These are phyloP conservation scores for Tetrahymena elliotti DNA, from an alignment of 73 alveolate genomes.

Conservation along the genomic window DNA sequence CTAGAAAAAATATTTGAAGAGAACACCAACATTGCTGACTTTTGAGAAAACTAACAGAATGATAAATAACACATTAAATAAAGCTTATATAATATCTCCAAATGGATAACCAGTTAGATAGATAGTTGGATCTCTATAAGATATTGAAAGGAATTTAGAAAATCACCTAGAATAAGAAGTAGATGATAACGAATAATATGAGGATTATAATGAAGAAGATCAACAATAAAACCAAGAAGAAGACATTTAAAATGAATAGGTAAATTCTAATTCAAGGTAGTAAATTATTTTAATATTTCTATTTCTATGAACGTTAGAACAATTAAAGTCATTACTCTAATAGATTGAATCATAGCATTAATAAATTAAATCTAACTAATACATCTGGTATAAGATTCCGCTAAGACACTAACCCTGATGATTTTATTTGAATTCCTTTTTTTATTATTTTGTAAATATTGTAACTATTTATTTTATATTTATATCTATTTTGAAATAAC, in stretches of 20 bases:
- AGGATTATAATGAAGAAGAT: background rate
- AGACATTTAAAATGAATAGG: background rate
- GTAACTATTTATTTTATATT: too few species aligned
- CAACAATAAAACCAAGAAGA: background rate
- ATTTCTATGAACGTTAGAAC: background rate
- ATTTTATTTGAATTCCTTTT: background rate
- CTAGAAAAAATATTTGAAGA: background rate
- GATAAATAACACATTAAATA: background rate
- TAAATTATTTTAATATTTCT: background rate
- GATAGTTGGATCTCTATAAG: background rate
- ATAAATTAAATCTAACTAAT: background rate
- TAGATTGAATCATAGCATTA: background rate
- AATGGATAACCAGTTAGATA: background rate
- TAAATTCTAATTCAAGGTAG: background rate
- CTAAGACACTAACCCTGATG: background rate
- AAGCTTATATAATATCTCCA: background rate
- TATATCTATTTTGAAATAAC: too few species aligned
- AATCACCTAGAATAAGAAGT: background rate
- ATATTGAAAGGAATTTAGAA: background rate
- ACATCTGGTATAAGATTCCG: background rate
- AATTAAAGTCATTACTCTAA: background rate
- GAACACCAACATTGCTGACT: background rate
- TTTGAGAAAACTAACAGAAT: background rate
- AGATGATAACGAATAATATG: background rate
- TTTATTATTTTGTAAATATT: background rate